Conservation (phyloP, 345 rosid species). For the Salix suchowensis region DNA sequence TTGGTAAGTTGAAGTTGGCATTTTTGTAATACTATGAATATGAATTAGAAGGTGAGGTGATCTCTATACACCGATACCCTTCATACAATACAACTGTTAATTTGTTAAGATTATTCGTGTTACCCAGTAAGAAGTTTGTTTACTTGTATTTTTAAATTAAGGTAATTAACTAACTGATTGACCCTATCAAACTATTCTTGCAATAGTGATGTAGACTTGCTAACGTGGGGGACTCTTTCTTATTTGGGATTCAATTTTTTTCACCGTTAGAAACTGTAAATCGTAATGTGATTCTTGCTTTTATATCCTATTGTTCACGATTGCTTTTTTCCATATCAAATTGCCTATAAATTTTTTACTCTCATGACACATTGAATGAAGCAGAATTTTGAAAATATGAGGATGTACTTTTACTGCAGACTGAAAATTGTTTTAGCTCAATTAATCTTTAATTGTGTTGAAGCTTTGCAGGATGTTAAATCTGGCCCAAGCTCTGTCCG, state of each 20-base stretch:
- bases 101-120: too few relatives aligned
- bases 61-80: neutral
- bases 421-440: neutral
- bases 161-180: too few relatives aligned
- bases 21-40: neutral
- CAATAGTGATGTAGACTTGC: too few relatives aligned
- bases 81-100: too few relatives aligned
- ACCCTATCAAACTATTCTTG: too few relatives aligned
- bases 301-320: neutral
- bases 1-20: slow-evolving; percentile 47
- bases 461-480: slow-evolving; percentile 70
- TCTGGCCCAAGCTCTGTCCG: slow-evolving; percentile 49
- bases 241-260: neutral
- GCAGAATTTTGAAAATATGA: neutral
- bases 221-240: neutral
- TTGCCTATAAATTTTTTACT: neutral
- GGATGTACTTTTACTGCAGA: neutral
- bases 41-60: neutral
- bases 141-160: too few relatives aligned
- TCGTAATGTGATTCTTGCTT: neutral
- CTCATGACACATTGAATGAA: neutral
- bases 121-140: too few relatives aligned
- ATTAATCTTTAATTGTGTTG: slow-evolving; percentile 25
- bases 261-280: neutral
- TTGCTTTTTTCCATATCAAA: neutral